Evolutionary conservation across 805 yeast genomes (phyloP).

Genomic region (Myxozyma kluyveri): DNA sequence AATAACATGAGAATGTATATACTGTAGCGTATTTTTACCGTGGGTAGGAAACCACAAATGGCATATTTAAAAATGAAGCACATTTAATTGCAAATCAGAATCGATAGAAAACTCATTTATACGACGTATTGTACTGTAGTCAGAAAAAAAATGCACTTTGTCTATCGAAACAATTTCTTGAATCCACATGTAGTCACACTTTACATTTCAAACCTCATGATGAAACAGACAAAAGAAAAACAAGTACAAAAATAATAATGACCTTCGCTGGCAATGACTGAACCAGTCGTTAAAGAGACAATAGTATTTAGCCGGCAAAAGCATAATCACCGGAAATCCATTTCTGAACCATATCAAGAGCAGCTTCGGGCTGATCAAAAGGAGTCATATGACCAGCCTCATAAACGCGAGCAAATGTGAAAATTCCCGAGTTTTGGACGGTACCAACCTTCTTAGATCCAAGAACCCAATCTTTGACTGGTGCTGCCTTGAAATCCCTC

Average conservation of each 20-base stretch:
- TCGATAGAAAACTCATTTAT: no score
- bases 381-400: slow-evolving; percentile 98
- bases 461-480: slow-evolving; percentile 39
- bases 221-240: neutral
- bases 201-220: neutral
- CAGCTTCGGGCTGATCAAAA: slow-evolving; percentile 73
- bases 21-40: no score
- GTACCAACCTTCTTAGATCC: slow-evolving; percentile 61
- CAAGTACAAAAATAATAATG: neutral
- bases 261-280: neutral
- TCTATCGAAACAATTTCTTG: no score
- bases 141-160: no score
- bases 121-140: no score
- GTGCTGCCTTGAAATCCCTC: slow-evolving; percentile 50
- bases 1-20: no score
- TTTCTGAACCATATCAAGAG: slow-evolving; percentile 78
- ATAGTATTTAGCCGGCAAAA: slow-evolving; percentile 9
- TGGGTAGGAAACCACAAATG: no score
- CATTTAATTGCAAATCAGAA: no score
- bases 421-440: slow-evolving; percentile 65
- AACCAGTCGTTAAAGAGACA: neutral
- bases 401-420: slow-evolving; percentile 79
- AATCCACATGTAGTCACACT: neutral
- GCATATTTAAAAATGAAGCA: no score
- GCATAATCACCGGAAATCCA: slow-evolving; percentile 71